phyloP scores from a whole-genome alignment of 1,284 basidiomycete species.

The Fistulinella cinereoalba region DNA sequence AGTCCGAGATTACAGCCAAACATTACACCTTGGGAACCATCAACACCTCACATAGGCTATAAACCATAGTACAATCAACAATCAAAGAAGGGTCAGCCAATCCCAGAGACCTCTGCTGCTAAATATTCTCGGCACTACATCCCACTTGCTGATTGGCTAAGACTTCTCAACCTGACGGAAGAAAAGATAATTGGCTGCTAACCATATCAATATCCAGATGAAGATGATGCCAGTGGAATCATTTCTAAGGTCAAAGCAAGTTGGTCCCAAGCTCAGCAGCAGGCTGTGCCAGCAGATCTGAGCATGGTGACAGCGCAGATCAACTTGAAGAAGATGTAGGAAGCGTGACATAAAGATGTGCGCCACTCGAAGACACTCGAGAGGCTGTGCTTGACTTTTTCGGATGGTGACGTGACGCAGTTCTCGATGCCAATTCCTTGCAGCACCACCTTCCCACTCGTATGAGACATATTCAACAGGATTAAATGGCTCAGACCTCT shows the following conservation, averaged over 20 bases:
- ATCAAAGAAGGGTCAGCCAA: neutral
- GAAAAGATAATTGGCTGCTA: no score
- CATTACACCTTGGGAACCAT: neutral
- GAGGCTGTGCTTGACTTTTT: neutral
- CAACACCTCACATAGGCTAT: neutral
- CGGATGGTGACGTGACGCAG: neutral
- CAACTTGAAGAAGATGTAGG: no score
- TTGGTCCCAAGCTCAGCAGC: constrained; percentile 35
- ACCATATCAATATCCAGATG: no score
- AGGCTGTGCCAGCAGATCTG: constrained; percentile 3
- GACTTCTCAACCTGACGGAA: no score
- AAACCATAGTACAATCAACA: neutral
- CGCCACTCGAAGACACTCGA: neutral
- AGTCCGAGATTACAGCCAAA: neutral
- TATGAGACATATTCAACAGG: neutral
- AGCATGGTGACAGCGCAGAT: constrained; percentile 13
- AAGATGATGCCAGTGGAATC: no score
- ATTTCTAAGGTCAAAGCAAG: no score
- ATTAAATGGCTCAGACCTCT: neutral
- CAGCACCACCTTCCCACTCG: neutral
- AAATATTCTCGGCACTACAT: neutral
- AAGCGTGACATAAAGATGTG: neutral
- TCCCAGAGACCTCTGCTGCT: neutral
- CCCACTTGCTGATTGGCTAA: no score
- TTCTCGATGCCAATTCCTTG: neutral